Conservation (phyloP, 176 grass and related monocot species). For the Rhynchospora pubera region DNA sequence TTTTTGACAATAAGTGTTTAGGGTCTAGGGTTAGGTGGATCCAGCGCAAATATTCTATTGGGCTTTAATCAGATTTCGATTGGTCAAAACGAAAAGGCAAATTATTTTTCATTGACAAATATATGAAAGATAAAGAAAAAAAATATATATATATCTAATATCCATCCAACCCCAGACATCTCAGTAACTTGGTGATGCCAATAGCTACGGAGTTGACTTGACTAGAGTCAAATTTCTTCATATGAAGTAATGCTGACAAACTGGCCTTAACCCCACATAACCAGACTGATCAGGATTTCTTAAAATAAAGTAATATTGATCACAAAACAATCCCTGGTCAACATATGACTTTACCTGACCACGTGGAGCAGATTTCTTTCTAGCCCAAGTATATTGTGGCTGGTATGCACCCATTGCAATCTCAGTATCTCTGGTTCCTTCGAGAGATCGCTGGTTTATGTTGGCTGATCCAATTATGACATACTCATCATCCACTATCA, state of each 20-base stretch:
- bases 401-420: conserved; percentile 96
- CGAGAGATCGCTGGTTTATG: conserved; percentile 89
- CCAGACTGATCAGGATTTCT: not conserved
- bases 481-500: conserved; percentile 95
- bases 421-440: conserved; percentile 92
- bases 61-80: not conserved
- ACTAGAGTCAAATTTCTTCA: not conserved
- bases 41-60: not conserved
- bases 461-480: conserved; percentile 92
- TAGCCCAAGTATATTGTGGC: conserved; percentile 74
- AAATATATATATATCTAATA: not conserved
- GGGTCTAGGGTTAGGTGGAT: no score
- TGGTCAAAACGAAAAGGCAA: not conserved
- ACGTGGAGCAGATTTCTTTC: conserved; percentile 51
- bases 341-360: conserved; percentile 43
- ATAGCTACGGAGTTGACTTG: not conserved
- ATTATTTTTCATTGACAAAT: not conserved
- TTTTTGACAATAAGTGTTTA: not conserved
- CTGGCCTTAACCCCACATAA: not conserved
- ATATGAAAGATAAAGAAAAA: no score
- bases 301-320: not conserved
- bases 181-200: not conserved
- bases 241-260: not conserved
- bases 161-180: not conserved
- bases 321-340: not conserved